Conservation (phyloP, 129 eudicot genomes). For the Solidago caesia region DNA sequence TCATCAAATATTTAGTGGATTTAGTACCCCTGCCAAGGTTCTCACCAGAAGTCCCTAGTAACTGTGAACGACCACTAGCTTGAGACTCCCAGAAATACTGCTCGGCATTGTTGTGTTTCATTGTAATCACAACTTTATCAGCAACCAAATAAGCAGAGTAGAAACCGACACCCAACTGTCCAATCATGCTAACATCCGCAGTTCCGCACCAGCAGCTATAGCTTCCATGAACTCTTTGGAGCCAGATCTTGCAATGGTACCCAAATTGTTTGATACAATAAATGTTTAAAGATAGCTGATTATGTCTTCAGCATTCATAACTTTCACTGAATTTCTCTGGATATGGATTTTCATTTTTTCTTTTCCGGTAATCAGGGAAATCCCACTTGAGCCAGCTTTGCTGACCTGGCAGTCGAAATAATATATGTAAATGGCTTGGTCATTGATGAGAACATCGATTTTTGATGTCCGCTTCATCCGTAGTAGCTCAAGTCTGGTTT, state of each 20-base stretch:
- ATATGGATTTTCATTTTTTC: background rate
- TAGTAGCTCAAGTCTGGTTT: constrained; percentile 26
- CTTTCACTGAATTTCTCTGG: background rate
- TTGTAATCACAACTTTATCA: constrained; percentile 44
- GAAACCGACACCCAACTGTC: constrained; percentile 48
- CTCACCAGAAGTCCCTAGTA: constrained; percentile 44
- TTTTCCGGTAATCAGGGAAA: background rate
- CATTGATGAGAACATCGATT: constrained; percentile 16
- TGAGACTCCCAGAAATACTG: constrained; percentile 45
- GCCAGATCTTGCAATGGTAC: constrained; percentile 62
- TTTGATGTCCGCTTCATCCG: constrained; percentile 10
- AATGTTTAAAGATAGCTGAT: background rate
- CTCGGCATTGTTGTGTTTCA: constrained; percentile 47
- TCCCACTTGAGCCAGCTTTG: no score
- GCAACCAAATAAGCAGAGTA: constrained; percentile 55
- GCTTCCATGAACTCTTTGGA: constrained; percentile 66
- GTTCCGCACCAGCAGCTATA: constrained; percentile 41
- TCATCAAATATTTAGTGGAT: background rate
- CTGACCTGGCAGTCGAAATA: background rate
- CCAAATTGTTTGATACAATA: constrained; percentile 32
- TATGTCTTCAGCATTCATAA: background rate
- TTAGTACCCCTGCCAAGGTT: constrained; percentile 48
- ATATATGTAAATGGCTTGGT: constrained; percentile 30
- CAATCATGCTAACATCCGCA: constrained; percentile 66
- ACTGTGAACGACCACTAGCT: constrained; percentile 39